A percentile compares a stretch with the other conserved stretches of the same genome.
Evolutionary conservation across 768 basidiomycete species (phyloP).

Genomic region (Leucocoprinus sp.): DNA sequence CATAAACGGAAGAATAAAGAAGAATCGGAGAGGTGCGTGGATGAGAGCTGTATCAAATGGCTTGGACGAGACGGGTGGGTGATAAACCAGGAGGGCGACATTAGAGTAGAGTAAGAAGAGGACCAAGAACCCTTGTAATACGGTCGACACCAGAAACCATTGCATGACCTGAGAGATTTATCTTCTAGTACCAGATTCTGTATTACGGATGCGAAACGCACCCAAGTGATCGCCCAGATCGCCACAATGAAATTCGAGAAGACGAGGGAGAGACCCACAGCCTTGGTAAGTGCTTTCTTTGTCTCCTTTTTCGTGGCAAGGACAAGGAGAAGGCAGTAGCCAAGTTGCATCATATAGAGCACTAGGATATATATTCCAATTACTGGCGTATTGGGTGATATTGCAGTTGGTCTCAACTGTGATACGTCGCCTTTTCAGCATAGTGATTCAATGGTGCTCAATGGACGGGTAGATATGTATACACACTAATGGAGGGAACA

Average conservation of each 20-base stretch:
- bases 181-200: neutral
- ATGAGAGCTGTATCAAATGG: slow-evolving; percentile 79
- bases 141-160: slow-evolving; percentile 68
- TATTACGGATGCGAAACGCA: slow-evolving; percentile 20
- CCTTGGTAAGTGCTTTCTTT: slow-evolving; percentile 69
- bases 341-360: slow-evolving; percentile 63
- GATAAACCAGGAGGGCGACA: slow-evolving; percentile 67
- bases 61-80: slow-evolving; percentile 44
- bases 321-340: slow-evolving; percentile 76
- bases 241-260: slow-evolving; percentile 77
- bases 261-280: slow-evolving; percentile 72
- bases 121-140: slow-evolving; percentile 64
- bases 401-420: slow-evolving; percentile 51
- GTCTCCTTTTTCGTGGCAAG: slow-evolving; percentile 68
- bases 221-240: slow-evolving; percentile 73
- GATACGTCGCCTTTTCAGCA: slow-evolving; percentile 37
- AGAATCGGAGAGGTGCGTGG: slow-evolving; percentile 79
- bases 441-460: neutral
- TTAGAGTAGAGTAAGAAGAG: slow-evolving; percentile 74
- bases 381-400: slow-evolving; percentile 56
- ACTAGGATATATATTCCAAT: slow-evolving; percentile 54
- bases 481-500: slow-evolving; percentile 50
- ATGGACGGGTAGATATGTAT: neutral
- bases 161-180: slow-evolving; percentile 46
- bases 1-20: slow-evolving; percentile 43